Evolutionary conservation across 768 basidiomycete genomes (phyloP).

Genomic region (Phanerodontia chrysosporium): DNA sequence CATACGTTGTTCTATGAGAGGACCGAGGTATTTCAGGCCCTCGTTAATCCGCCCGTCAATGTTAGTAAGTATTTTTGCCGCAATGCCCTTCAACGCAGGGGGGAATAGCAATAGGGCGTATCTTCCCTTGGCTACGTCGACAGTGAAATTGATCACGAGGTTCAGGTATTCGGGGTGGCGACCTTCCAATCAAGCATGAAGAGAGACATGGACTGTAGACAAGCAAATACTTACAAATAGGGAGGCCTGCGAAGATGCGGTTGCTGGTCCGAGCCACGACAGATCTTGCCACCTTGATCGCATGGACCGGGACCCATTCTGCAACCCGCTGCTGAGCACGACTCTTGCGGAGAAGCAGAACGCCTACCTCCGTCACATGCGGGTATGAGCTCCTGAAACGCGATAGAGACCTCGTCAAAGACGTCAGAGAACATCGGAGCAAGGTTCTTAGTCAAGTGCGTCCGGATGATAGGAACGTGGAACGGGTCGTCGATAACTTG

Average conservation of each 20-base stretch:
- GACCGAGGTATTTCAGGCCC: conserved; percentile 1
- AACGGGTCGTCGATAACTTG: background rate
- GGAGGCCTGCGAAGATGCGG: conserved; percentile 45
- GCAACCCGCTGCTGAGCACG: background rate
- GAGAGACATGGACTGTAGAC: background rate
- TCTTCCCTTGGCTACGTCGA: conserved; percentile 19
- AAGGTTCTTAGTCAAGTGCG: conserved; percentile 3
- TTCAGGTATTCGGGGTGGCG: conserved; percentile 34
- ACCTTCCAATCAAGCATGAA: conserved; percentile 25
- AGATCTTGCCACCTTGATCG: conserved; percentile 14
- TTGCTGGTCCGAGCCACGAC: conserved; percentile 40
- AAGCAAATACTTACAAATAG: conserved; percentile 31
- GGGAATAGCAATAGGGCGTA: conserved; percentile 33
- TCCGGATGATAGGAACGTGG: conserved; percentile 6
- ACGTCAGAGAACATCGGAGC: conserved; percentile 15
- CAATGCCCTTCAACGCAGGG: conserved; percentile 24
- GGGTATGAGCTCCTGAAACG: conserved; percentile 20
- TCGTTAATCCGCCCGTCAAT: background rate
- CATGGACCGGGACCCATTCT: conserved; percentile 9
- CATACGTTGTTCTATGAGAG: conserved; percentile 13
- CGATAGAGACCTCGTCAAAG: conserved; percentile 16
- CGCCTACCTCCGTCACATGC: background rate
- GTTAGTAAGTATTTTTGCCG: background rate
- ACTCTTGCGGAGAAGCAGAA: background rate
- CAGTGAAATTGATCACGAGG: conserved; percentile 29